Percentiles rank a stretch among this genome's conserved stretches.
These are phyloP conservation scores for Lepidium africanum DNA, from an alignment of 345 rosid genomes.

Conservation along the genomic window DNA sequence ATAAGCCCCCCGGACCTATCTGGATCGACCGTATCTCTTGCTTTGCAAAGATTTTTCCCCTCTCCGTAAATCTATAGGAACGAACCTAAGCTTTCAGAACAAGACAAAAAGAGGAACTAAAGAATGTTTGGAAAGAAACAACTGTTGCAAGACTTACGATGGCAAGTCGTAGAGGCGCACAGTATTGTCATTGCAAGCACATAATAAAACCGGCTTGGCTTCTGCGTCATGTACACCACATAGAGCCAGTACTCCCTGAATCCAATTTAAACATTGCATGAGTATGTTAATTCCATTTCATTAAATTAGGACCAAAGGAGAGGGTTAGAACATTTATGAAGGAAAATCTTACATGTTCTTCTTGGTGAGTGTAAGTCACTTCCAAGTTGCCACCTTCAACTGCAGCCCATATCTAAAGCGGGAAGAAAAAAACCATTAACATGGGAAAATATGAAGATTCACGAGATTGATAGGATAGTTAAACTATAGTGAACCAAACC, in stretches of 20 bases:
- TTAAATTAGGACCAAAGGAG: neutral
- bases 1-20: constrained; percentile 73
- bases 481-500: constrained; percentile 34
- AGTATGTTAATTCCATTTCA: neutral
- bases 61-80: constrained; percentile 62
- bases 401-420: constrained; percentile 81
- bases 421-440: neutral
- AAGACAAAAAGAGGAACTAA: neutral
- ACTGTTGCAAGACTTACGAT: constrained; percentile 54
- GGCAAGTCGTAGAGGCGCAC: constrained; percentile 77
- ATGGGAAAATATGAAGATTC: neutral
- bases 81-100: neutral
- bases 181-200: constrained; percentile 73
- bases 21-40: constrained; percentile 79
- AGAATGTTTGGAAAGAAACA: neutral
- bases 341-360: constrained; percentile 61
- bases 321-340: neutral
- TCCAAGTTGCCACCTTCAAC: constrained; percentile 86
- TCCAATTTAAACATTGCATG: neutral
- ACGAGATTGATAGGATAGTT: neutral
- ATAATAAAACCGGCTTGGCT: constrained; percentile 72
- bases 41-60: constrained; percentile 81
- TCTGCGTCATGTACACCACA: constrained; percentile 83
- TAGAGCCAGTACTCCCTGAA: constrained; percentile 65
- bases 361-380: constrained; percentile 83